Base-by-base conservation (phyloP, 2,329 filamentous ascomycete genomes). In the Chaetomium strumarium region DNA sequence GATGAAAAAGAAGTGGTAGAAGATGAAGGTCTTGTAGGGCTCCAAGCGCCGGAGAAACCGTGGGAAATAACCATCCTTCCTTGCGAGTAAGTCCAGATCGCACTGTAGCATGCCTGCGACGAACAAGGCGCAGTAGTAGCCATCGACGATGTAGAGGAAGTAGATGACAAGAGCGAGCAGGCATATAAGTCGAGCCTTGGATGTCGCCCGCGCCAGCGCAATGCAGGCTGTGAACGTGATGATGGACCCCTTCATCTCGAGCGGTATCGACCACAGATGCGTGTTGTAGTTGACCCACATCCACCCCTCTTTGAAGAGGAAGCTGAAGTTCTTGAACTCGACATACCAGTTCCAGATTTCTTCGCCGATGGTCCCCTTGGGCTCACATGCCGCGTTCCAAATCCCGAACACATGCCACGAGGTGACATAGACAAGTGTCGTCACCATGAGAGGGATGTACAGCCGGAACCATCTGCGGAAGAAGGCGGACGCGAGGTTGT, bases 281-380 rank as follows among this genome's bases (percentile, higher is more conserved):
- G 72, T 73, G 59, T 83, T 81, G 67, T 80, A 80, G 12, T 68
- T 67, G 51, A 83, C 73, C 72, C 79, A 84, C 11, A 78, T 75
- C 10, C 75, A 68, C 7, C 80, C 79, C 8, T 72, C 72, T 39
- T 78, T 77, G 68, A 81, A 87, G 37, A 85, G 64, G 63, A 84
- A 87, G 66, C 77, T 86, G 68, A 84, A 86, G 65, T 85, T 85
- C 64, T 86, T 87, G 63, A 80, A 72, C 63, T 86, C 80, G 55
- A 64, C 54, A 57, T 77, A 77, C 60, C 75, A 72, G 6, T 64
- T 59, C 69, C 75, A 78, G 1, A 81, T 55, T 59, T 83, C 80
- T 11, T 73, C 74, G 8, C 63, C 55, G 60, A 75, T 74, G 31
- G 59, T 77, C 5, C 57, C 57, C 54, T 76, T 66, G 11, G 67